Percentiles rank a stretch among this genome's conserved stretches.
These are phyloP conservation scores for Ceratocystis albifundus DNA, from an alignment of 2,329 filamentous ascomycete species.

Conservation along the genomic window DNA sequence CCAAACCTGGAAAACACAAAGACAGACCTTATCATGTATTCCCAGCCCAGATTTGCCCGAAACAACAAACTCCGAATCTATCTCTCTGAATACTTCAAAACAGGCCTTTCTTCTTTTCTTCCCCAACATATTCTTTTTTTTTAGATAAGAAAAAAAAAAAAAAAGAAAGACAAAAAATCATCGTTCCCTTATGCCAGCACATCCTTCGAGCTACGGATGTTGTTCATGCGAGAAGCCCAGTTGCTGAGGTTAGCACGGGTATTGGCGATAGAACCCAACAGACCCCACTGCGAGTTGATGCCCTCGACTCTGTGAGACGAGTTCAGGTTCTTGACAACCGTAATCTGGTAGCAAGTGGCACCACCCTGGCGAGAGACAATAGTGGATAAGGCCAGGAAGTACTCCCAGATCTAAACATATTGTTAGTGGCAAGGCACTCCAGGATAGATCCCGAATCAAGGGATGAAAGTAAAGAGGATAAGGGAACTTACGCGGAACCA, in stretches of 20 bases:
- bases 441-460: background rate
- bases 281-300: slow-evolving; percentile 54
- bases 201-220: slow-evolving; percentile 20
- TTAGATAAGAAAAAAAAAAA: too few relatives aligned
- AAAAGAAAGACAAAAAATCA: slow-evolving; percentile 11
- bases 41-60: background rate
- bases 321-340: slow-evolving; percentile 82
- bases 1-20: background rate
- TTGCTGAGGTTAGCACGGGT: slow-evolving; percentile 28
- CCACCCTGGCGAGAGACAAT: slow-evolving; percentile 74
- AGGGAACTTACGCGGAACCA: slow-evolving; percentile 72
- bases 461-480: slow-evolving; percentile 1
- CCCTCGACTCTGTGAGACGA: slow-evolving; percentile 71
- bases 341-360: slow-evolving; percentile 80
- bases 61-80: slow-evolving; percentile 2
- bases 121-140: background rate
- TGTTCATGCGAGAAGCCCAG: slow-evolving; percentile 26
- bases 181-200: slow-evolving; percentile 17
- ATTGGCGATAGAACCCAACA: slow-evolving; percentile 47
- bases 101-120: background rate
- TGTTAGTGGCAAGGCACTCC: slow-evolving; percentile 16
- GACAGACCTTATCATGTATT: background rate
- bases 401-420: slow-evolving; percentile 69
- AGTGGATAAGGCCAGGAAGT: slow-evolving; percentile 75
- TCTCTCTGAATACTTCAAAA: background rate